These are phyloP conservation scores for Cardamine occulta DNA, from an alignment of 345 rosid genomes.

Conservation along the genomic window DNA sequence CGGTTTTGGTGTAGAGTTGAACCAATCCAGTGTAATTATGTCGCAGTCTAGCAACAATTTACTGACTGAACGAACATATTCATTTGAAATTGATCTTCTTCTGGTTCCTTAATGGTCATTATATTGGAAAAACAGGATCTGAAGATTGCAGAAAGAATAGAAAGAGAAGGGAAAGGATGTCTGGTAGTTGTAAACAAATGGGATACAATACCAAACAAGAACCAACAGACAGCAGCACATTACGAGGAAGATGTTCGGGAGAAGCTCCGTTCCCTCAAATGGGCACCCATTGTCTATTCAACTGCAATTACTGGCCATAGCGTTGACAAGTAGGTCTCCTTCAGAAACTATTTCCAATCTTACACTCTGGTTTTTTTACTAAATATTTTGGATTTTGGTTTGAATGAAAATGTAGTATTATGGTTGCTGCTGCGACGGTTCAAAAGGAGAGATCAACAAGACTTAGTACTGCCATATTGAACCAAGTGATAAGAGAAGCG, in stretches of 20 bases:
- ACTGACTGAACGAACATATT: not conserved
- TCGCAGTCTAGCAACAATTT: not conserved
- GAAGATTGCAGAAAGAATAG: slow-evolving; percentile 93
- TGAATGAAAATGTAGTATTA: slow-evolving; percentile 56
- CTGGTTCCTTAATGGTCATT: slow-evolving; percentile 9
- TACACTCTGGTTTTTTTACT: not conserved
- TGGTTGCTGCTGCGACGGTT: slow-evolving; percentile 74
- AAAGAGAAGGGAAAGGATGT: slow-evolving; percentile 94
- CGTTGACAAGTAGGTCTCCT: slow-evolving; percentile 76
- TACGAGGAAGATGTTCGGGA: slow-evolving; percentile 93
- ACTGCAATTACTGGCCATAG: slow-evolving; percentile 85
- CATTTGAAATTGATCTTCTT: not conserved
- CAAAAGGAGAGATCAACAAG: slow-evolving; percentile 94
- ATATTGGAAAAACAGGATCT: slow-evolving; percentile 55
- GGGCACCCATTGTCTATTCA: slow-evolving; percentile 97
- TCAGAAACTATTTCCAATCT: not conserved
- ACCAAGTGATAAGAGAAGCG: slow-evolving; percentile 86
- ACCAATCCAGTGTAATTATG: not conserved
- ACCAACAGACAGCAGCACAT: slow-evolving; percentile 70
- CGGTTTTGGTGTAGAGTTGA: not conserved
- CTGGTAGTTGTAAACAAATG: slow-evolving; percentile 95
- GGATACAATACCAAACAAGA: slow-evolving; percentile 96
- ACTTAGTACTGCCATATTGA: slow-evolving; percentile 77
- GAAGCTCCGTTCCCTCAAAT: slow-evolving; percentile 82
- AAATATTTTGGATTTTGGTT: slow-evolving; percentile 1